phyloP scores from a whole-genome alignment of 768 basidiomycete genomes.

The Ramaria sp. region DNA sequence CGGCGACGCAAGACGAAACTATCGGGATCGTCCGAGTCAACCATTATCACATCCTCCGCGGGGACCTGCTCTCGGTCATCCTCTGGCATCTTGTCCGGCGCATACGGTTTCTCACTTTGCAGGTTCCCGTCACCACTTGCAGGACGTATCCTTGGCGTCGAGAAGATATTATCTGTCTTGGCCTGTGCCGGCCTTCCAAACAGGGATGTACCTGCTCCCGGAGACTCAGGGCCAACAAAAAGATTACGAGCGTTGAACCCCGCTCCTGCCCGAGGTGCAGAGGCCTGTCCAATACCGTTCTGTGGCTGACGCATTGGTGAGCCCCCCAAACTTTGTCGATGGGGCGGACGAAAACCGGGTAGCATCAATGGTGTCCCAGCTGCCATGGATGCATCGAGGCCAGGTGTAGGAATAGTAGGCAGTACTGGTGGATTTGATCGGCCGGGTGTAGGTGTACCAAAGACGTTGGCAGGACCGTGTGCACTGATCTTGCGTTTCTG shows the following conservation, averaged over 20 bases:
- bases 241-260: neutral
- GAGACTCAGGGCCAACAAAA: neutral
- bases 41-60: neutral
- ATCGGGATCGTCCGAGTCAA: constrained; percentile 8
- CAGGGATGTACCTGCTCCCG: neutral
- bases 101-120: neutral
- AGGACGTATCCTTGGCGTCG: neutral
- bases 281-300: neutral
- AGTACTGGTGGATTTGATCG: neutral
- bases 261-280: neutral
- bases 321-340: neutral
- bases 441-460: neutral
- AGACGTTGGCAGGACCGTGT: neutral
- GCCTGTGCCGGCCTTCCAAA: neutral
- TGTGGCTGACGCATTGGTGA: neutral
- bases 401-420: neutral
- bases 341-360: neutral
- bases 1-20: constrained; percentile 1
- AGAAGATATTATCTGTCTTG: neutral
- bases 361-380: neutral
- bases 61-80: neutral
- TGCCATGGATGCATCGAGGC: neutral
- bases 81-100: neutral
- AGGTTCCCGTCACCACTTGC: neutral
- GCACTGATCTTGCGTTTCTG: neutral